These are phyloP conservation scores for Rhodamnia rubescens DNA, from an alignment of 345 rosid genomes.

Conservation along the genomic window DNA sequence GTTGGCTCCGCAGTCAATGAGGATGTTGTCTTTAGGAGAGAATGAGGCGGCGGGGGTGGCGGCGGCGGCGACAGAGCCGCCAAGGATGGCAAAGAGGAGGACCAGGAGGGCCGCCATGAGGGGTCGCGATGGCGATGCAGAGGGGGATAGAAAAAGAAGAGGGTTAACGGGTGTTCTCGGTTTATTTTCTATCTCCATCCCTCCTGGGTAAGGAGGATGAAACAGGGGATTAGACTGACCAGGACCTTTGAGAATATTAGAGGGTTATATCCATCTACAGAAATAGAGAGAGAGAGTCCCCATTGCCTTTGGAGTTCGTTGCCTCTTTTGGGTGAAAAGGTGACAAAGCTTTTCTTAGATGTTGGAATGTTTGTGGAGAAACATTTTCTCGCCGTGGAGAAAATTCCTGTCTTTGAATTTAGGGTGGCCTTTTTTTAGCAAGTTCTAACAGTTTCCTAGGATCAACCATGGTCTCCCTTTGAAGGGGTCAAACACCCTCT, in stretches of 20 bases:
- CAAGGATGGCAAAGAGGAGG: not conserved
- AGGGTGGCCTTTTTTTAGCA: not conserved
- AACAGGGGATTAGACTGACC: not conserved
- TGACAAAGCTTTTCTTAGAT: not conserved
- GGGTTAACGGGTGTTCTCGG: not conserved
- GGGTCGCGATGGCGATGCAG: not conserved
- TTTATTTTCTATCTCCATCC: conserved; percentile 1
- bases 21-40: conserved; percentile 6
- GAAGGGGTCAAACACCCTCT: not conserved
- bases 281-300: not conserved
- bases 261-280: not conserved
- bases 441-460: not conserved
- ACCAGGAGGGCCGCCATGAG: not conserved
- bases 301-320: not conserved
- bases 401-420: not conserved
- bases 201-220: conserved; percentile 2
- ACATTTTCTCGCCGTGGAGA: not conserved
- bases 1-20: conserved; percentile 10
- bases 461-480: not conserved
- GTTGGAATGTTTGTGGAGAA: not conserved
- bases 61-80: not conserved
- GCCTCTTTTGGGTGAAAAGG: not conserved
- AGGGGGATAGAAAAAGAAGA: not conserved
- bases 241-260: not conserved
- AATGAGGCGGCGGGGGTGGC: not conserved